A percentile compares a stretch with the other conserved stretches of the same genome.
Conservation (phyloP, 768 basidiomycete species). For the Fomitopsis pulvina region DNA sequence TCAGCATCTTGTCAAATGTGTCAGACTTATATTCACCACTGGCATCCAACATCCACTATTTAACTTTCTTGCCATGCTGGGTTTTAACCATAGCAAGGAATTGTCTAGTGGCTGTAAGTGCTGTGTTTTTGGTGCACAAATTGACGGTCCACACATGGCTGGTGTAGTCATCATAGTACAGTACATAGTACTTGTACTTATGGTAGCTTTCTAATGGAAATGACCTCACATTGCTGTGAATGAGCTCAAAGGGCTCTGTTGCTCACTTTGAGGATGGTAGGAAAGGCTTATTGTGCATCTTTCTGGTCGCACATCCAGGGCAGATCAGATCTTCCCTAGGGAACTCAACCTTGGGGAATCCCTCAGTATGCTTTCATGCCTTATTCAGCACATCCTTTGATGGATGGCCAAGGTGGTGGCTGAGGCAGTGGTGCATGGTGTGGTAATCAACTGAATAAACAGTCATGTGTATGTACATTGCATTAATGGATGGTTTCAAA, state of each 20-base stretch:
- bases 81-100: slow-evolving; percentile 5
- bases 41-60: slow-evolving; percentile 1
- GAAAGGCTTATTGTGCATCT: neutral
- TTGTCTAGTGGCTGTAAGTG: slow-evolving; percentile 1
- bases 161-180: slow-evolving; percentile 6
- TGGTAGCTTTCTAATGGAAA: slow-evolving; percentile 1
- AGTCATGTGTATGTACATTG: neutral
- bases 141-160: neutral
- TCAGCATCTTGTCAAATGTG: neutral
- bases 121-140: neutral
- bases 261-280: neutral
- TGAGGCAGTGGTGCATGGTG: neutral
- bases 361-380: neutral
- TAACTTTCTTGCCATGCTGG: neutral
- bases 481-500: neutral
- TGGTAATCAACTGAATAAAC: neutral
- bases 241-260: neutral
- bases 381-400: slow-evolving; percentile 1
- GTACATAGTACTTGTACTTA: slow-evolving; percentile 3
- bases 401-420: neutral
- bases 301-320: neutral
- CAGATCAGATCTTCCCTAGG: neutral
- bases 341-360: neutral
- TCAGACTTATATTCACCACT: neutral
- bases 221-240: neutral